phyloP scores from a whole-genome alignment of 208 protist genomes.

The Leishmania arabica region DNA sequence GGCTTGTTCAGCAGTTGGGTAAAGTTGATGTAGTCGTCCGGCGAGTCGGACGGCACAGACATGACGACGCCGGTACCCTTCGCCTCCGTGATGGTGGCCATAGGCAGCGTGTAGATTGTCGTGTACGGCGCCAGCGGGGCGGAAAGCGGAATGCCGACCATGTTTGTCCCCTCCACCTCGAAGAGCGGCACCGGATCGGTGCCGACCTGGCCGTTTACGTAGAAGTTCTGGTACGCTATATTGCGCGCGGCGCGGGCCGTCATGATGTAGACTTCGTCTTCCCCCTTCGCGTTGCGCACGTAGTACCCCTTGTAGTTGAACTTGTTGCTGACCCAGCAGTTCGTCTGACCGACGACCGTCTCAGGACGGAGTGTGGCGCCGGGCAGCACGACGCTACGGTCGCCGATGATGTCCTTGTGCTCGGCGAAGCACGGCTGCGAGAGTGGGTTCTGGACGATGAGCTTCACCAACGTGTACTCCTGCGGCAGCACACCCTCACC shows the following conservation, averaged over 20 bases:
- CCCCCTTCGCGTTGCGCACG: slow-evolving; percentile 68
- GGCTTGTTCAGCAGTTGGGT: slow-evolving; percentile 95
- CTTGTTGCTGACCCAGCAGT: slow-evolving; percentile 98
- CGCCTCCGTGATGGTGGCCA: slow-evolving; percentile 96
- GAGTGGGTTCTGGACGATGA: slow-evolving; percentile 90
- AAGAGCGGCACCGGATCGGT: slow-evolving; percentile 77
- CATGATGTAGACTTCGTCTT: slow-evolving; percentile 96
- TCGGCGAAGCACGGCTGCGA: slow-evolving; percentile 60
- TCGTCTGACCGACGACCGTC: slow-evolving; percentile 99
- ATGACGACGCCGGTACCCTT: slow-evolving; percentile 99
- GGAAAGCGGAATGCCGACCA: slow-evolving; percentile 95
- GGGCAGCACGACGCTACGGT: slow-evolving; percentile 93
- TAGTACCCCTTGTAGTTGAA: slow-evolving; percentile 96
- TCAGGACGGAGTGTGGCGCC: slow-evolving; percentile 99
- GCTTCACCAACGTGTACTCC: slow-evolving; percentile 98
- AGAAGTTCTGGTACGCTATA: slow-evolving; percentile 96
- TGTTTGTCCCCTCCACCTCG: slow-evolving; percentile 88
- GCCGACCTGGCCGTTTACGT: slow-evolving; percentile 83
- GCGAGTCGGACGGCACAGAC: slow-evolving; percentile 98
- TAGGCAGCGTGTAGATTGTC: slow-evolving; percentile 97
- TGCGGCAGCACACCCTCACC: slow-evolving; percentile 98
- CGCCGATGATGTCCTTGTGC: slow-evolving; percentile 67
- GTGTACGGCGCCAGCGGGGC: slow-evolving; percentile 90
- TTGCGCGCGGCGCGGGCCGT: slow-evolving; percentile 95
- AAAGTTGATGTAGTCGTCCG: slow-evolving; percentile 99